These are phyloP conservation scores for Penicillium coprophilum DNA, from an alignment of 495 filamentous ascomycete genomes.

Conservation along the genomic window DNA sequence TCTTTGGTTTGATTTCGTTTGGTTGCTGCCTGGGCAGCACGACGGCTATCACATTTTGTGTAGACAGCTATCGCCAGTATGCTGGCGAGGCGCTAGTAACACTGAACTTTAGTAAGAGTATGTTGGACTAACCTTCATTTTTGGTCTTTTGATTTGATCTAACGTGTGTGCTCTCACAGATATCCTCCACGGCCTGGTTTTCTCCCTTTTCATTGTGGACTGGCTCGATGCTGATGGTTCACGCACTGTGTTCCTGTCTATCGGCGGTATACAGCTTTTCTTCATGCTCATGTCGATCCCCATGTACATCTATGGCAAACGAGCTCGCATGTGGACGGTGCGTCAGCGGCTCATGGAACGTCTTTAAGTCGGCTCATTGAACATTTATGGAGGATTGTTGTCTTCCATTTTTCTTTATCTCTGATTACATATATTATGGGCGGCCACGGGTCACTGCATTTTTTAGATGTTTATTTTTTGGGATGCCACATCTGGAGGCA, in stretches of 20 bases:
- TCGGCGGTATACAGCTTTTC: conserved; percentile 85
- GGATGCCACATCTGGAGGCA: background rate
- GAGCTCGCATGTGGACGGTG: conserved; percentile 95
- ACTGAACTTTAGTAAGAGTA: conserved; percentile 89
- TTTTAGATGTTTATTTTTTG: background rate
- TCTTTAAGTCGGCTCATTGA: conserved; percentile 49
- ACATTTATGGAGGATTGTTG: background rate
- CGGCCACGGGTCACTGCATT: too few species aligned
- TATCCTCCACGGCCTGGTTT: conserved; percentile 84
- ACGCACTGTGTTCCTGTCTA: conserved; percentile 73
- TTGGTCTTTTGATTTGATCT: background rate
- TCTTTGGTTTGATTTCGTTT: conserved; percentile 91
- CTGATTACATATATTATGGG: background rate
- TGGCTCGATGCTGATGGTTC: conserved; percentile 78
- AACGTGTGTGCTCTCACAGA: conserved; percentile 43
- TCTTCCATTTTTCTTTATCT: background rate
- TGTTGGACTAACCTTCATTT: conserved; percentile 17
- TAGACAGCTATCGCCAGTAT: conserved; percentile 92
- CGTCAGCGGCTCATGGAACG: conserved; percentile 86
- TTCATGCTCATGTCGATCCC: conserved; percentile 76
- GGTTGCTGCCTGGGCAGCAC: conserved; percentile 90
- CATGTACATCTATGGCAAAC: conserved; percentile 95
- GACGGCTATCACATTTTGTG: conserved; percentile 92
- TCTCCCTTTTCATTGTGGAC: conserved; percentile 85
- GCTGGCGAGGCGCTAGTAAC: conserved; percentile 94